A percentile compares a stretch with the other conserved stretches of the same genome.
Evolutionary conservation across 1,284 basidiomycete genomes (phyloP).

Genomic region (Trametes sp.): DNA sequence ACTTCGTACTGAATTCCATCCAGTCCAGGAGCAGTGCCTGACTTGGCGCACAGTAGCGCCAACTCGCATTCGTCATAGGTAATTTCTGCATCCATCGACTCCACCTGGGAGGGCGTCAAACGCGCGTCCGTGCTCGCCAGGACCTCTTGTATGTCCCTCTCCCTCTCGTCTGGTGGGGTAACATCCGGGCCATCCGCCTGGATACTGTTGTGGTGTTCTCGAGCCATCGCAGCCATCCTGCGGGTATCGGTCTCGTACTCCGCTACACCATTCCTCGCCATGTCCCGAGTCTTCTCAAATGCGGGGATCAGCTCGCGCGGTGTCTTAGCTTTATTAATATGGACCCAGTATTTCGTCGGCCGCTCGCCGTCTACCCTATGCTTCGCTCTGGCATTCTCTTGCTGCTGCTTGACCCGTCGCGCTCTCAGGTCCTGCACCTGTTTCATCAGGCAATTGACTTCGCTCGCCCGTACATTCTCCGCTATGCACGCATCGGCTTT

Average conservation of each 20-base stretch:
- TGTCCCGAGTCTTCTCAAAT: background rate
- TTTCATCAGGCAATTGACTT: background rate
- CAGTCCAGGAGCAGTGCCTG: slow-evolving; percentile 23
- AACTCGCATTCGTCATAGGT: background rate
- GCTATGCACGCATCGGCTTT: background rate
- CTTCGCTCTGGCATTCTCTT: background rate
- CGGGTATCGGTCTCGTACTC: background rate
- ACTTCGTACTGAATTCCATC: slow-evolving; percentile 33
- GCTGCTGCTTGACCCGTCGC: background rate
- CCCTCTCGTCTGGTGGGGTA: background rate
- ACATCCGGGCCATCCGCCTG: background rate
- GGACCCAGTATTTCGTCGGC: slow-evolving; percentile 42
- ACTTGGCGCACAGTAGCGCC: background rate
- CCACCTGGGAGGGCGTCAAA: background rate
- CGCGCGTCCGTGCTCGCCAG: background rate
- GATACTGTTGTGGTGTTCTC: background rate
- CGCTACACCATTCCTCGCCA: background rate
- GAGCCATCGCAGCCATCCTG: slow-evolving; percentile 10
- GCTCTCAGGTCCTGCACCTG: background rate
- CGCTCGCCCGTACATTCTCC: background rate
- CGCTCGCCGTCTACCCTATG: slow-evolving; percentile 41
- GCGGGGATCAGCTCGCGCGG: slow-evolving; percentile 3
- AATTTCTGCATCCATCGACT: background rate
- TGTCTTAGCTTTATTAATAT: slow-evolving; percentile 21
- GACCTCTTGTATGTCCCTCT: background rate